Percentiles rank a stretch among this genome's conserved stretches.
These are phyloP conservation scores for Houttuynia cordata DNA, from an alignment of 164 flowering plant genomes.

Conservation along the genomic window DNA sequence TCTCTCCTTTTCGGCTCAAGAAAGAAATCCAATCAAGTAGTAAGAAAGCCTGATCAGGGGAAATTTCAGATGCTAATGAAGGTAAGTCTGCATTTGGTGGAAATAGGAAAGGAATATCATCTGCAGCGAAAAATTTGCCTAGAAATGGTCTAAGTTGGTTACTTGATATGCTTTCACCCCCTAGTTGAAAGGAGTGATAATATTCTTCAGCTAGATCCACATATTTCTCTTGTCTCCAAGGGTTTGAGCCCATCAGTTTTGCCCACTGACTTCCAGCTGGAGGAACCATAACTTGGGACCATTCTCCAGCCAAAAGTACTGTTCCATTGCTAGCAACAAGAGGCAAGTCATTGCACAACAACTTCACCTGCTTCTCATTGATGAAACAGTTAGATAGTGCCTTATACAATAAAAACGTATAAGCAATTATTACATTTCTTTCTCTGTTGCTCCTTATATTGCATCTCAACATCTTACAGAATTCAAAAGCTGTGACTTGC, in stretches of 20 bases:
- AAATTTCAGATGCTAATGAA: neutral
- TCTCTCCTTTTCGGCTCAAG: neutral
- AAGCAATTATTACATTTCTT: no score
- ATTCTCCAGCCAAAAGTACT: no score
- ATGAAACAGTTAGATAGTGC: no score
- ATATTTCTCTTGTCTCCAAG: slow-evolving; percentile 30
- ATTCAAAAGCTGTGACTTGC: no score
- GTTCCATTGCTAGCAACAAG: no score
- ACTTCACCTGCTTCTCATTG: no score
- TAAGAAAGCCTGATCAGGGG: neutral
- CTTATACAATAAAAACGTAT: no score
- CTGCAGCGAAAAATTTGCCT: neutral
- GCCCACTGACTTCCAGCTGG: slow-evolving; percentile 52
- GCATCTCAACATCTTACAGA: no score
- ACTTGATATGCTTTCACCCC: neutral
- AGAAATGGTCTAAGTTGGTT: neutral
- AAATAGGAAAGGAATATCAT: neutral
- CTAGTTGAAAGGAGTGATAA: neutral
- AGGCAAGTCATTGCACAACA: no score
- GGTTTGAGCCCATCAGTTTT: slow-evolving; percentile 35
- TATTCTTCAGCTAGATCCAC: slow-evolving; percentile 43
- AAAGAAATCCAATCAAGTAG: neutral
- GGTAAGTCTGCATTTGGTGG: neutral
- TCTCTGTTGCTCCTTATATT: no score
- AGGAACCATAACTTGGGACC: slow-evolving; percentile 36